Evolutionary conservation across 176 grass and related monocot species (phyloP).

Genomic region (Carex parvula): DNA sequence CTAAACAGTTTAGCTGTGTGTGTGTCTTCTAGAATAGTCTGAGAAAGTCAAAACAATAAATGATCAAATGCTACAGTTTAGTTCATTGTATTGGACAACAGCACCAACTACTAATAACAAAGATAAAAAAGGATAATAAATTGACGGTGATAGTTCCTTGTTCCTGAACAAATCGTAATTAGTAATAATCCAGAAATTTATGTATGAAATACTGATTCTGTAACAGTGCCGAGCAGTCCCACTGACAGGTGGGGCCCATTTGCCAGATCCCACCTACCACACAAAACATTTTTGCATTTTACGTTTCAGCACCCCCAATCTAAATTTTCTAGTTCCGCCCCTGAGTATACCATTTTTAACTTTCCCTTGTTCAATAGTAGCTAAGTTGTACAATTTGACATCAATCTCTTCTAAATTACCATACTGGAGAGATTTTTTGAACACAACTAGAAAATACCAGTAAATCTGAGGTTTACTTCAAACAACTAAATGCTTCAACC

Average conservation of each 20-base stretch:
- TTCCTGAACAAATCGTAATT: not conserved
- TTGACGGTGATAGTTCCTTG: not conserved
- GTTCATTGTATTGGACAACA: not conserved
- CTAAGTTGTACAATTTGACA: not conserved
- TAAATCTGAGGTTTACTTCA: not conserved
- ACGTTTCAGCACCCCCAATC: no score
- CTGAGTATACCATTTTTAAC: not conserved
- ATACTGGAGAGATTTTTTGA: not conserved
- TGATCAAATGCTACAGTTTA: not conserved
- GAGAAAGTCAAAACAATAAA: not conserved
- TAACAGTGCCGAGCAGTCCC: not conserved
- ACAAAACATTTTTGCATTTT: no score
- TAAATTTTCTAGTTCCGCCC: no score
- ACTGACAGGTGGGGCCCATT: no score
- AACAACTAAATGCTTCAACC: not conserved
- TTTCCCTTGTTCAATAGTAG: not conserved
- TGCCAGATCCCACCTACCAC: no score
- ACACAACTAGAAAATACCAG: no score
- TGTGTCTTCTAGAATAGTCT: conserved; percentile 81
- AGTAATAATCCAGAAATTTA: not conserved
- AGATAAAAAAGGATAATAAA: not conserved
- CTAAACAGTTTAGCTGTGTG: conserved; percentile 23
- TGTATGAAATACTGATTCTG: not conserved
- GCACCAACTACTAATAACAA: not conserved
- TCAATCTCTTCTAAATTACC: not conserved